Conservation (phyloP, 116 monocot genomes). For the Posidonia oceanica region DNA sequence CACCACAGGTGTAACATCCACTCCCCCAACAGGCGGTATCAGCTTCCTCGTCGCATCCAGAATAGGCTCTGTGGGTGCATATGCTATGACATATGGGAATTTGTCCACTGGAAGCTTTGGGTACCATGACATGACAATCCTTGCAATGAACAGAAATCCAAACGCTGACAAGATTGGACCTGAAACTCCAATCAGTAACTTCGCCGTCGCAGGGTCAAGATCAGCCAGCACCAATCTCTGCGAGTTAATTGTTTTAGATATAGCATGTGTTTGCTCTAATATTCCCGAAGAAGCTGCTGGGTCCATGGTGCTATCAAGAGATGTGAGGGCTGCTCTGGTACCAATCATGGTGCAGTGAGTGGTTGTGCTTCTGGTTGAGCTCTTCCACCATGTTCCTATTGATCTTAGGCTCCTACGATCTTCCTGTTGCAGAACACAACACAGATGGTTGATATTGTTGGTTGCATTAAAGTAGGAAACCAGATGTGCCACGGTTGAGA, state of each 20-base stretch:
- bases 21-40: conserved; percentile 87
- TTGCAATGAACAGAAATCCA: conserved; percentile 67
- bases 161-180: conserved; percentile 73
- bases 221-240: conserved; percentile 28
- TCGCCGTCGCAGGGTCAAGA: conserved; percentile 63
- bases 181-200: conserved; percentile 32
- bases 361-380: no score
- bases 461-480: no score
- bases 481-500: no score
- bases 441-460: no score
- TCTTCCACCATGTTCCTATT: no score
- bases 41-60: conserved; percentile 59
- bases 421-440: no score
- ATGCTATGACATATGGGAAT: conserved; percentile 77
- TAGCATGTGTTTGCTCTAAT: not conserved
- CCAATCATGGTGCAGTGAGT: no score
- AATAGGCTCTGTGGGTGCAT: conserved; percentile 84
- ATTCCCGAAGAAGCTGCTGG: no score
- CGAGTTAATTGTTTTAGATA: not conserved
- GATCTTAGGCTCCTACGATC: no score
- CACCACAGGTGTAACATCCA: conserved; percentile 91
- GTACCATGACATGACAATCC: conserved; percentile 98
- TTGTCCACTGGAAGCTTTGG: conserved; percentile 74
- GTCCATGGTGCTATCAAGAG: no score
- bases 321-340: no score